Evolutionary conservation across 2,329 filamentous ascomycete genomes (phyloP).

Genomic region (Endocalyx cinctus): DNA sequence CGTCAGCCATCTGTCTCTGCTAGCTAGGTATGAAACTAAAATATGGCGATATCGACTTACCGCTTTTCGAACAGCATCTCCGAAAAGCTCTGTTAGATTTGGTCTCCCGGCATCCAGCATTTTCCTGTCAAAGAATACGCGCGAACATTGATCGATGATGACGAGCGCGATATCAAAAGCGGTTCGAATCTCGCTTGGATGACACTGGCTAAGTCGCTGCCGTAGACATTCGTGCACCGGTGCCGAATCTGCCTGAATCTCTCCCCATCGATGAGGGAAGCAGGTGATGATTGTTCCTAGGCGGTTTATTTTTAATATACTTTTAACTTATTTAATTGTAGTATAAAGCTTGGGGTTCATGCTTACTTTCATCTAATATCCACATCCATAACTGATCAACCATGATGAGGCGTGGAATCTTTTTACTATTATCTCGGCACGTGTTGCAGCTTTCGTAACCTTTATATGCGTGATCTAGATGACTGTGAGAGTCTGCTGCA

Average conservation of each 20-base stretch:
- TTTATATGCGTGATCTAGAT: neutral
- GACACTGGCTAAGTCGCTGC: constrained; percentile 8
- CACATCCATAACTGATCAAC: constrained; percentile 12
- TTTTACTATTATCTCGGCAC: constrained; percentile 3
- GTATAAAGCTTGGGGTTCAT: no score
- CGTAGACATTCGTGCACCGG: constrained; percentile 30
- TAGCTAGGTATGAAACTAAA: constrained; percentile 2
- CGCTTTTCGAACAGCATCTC: constrained; percentile 22
- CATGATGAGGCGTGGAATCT: constrained; percentile 9
- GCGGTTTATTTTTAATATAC: neutral
- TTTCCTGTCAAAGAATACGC: constrained; percentile 29
- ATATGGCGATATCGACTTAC: constrained; percentile 5
- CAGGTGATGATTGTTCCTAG: constrained; percentile 32
- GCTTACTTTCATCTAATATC: constrained; percentile 10
- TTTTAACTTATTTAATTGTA: neutral
- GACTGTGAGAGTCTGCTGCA: neutral
- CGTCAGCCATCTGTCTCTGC: no score
- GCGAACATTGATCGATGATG: constrained; percentile 31
- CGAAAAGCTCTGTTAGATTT: constrained; percentile 27
- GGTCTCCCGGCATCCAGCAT: constrained; percentile 22
- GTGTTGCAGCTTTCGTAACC: constrained; percentile 1
- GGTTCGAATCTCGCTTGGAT: constrained; percentile 18
- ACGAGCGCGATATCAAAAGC: constrained; percentile 29
- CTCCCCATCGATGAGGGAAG: constrained; percentile 33
- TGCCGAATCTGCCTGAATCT: constrained; percentile 31